Evolutionary conservation across 139 green algal species (phyloP).

Genomic region (Pseudopediastrum boryanum): DNA sequence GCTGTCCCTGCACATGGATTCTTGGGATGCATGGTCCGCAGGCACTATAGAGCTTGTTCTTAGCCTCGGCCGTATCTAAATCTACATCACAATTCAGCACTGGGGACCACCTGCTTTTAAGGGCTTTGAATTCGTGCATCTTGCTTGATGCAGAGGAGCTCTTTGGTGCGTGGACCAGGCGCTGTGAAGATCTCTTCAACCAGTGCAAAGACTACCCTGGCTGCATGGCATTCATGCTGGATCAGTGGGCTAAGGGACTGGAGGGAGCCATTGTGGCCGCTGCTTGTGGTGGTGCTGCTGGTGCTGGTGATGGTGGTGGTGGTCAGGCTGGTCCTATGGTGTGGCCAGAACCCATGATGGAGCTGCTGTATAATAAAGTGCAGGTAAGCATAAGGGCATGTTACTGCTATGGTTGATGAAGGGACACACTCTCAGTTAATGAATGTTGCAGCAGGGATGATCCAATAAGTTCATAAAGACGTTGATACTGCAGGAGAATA

Average conservation of each 20-base stretch:
- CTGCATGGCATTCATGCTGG: slow-evolving; percentile 33
- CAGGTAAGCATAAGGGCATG: no score
- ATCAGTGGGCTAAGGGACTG: slow-evolving; percentile 28
- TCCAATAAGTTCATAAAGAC: no score
- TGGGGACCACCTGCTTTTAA: not conserved
- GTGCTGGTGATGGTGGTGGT: not conserved
- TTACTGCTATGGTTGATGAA: no score
- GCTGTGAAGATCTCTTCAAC: slow-evolving; percentile 17
- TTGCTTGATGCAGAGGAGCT: not conserved
- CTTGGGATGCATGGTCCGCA: no score
- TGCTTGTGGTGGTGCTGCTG: not conserved
- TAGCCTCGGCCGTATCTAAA: no score
- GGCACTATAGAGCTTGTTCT: no score
- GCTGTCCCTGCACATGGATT: no score
- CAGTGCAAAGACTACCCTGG: slow-evolving; percentile 10
- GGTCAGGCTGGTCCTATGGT: not conserved
- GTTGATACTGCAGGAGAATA: no score
- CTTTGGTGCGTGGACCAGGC: slow-evolving; percentile 10
- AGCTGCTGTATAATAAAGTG: slow-evolving; percentile 20
- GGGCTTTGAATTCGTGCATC: not conserved
- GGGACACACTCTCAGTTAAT: no score
- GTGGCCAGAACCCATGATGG: slow-evolving; percentile 15
- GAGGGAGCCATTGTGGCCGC: not conserved
- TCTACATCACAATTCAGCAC: no score
- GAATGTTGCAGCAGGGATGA: no score